These are phyloP conservation scores for Fusarium newnesense DNA, from an alignment of 2,329 filamentous ascomycete genomes.

Conservation along the genomic window DNA sequence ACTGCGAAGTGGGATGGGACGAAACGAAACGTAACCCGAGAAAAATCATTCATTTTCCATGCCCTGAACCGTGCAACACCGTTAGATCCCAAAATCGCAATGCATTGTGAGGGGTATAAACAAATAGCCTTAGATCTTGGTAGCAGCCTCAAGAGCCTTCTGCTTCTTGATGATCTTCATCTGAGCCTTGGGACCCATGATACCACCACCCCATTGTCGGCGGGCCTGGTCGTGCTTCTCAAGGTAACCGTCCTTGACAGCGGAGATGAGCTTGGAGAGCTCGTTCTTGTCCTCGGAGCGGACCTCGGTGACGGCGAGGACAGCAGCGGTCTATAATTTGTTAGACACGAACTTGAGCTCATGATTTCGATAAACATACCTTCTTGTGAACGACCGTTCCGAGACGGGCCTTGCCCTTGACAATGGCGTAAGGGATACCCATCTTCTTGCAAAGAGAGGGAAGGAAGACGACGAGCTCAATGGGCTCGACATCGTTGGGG, in stretches of 20 bases:
- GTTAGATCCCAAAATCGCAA: conserved; percentile 53
- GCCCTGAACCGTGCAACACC: conserved; percentile 56
- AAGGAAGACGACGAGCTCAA: conserved; percentile 99
- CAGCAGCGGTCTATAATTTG: conserved; percentile 88
- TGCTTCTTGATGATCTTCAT: conserved; percentile 82
- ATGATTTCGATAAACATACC: conserved; percentile 58
- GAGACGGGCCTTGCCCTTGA: conserved; percentile 99
- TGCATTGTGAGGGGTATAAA: conserved; percentile 53
- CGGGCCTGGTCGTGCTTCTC: conserved; percentile 93
- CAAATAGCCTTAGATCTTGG: conserved; percentile 85
- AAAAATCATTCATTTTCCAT: conserved; percentile 57
- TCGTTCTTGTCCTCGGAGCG: conserved; percentile 98
- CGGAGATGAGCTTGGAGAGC: conserved; percentile 94
- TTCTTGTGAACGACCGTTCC: conserved; percentile 99
- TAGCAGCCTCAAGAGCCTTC: conserved; percentile 92
- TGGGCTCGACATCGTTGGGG: conserved; percentile 99
- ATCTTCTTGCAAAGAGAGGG: conserved; percentile 99
- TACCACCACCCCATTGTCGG: conserved; percentile 98
- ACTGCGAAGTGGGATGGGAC: conserved; percentile 44
- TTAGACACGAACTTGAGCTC: conserved; percentile 39
- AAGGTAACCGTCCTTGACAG: conserved; percentile 97
- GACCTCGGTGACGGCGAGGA: conserved; percentile 95
- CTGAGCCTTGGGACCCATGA: conserved; percentile 97
- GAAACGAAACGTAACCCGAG: conserved; percentile 48
- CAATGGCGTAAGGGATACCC: conserved; percentile 98